Base-by-base conservation (phyloP, 108 stramenopile species). In the Seminavis robusta region DNA sequence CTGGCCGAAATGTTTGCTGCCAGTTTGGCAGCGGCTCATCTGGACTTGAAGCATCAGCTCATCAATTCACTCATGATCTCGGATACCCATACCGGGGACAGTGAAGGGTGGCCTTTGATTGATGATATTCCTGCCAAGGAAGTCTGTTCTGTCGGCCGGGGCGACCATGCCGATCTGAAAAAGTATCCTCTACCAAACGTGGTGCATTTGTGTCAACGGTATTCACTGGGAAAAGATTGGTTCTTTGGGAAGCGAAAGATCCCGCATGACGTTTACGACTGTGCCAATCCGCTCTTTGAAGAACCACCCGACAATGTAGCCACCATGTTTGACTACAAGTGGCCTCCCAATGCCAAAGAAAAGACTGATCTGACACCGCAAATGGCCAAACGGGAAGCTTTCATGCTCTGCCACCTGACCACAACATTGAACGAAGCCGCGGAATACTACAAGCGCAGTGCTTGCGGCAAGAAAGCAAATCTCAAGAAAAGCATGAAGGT, bases 1-100 rank as follows among this genome's bases (percentile, higher is more conserved):
- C 28, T 77, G 56, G 67, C 72, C 4, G 71, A 75, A 67, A 72
- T 83, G 73, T 63, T 82, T 69, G 94, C 77, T 0, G 94, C 83
- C 51, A 82, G 71, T 50, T 73, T 91, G 32, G 95, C 95, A 13
- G 87, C 89, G 6, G 92, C 92, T 1, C 87, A 96, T 54, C 33
- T 80, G 33, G 61, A 76, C 28, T 56, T 96, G 27, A 76, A 77
- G 9, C 84, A 90, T 63, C 82, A 84, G 45, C 63, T 84, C n/a
- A 68, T 87, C 4, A 49, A 63, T n/a, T 74, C 85, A 20, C 76
- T 88, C 59, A 94, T 94, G 90, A 69, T 92, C 7, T 84, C 81
- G 17, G 49, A 65, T 28, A 64, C 68, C 0, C 74, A 67, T 33
- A 66, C 67, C 42, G 36, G 32, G 0, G 48, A 42, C 9, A 70